phyloP scores from a whole-genome alignment of 2,329 filamentous ascomycete genomes.

The Xylaria sp. region DNA sequence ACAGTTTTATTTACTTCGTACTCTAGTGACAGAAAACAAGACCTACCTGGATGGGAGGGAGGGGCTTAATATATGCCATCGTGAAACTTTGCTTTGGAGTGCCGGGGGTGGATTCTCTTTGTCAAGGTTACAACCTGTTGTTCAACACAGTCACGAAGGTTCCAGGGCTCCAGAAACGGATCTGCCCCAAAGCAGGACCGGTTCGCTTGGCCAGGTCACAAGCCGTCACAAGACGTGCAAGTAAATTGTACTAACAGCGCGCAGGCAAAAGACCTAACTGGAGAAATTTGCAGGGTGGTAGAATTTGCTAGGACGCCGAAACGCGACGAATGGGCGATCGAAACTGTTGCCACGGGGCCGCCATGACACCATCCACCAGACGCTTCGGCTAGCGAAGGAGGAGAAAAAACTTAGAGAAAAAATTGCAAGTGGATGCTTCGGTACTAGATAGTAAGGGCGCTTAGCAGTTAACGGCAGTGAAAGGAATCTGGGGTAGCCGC shows the following conservation, averaged over 20 bases:
- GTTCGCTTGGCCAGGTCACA: conserved; percentile 29
- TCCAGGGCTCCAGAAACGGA: conserved; percentile 35
- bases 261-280: conserved; percentile 18
- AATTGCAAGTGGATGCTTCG: conserved; percentile 16
- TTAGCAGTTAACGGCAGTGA: conserved; percentile 48
- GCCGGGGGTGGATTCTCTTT: conserved; percentile 43
- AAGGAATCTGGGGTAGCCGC: conserved; percentile 50
- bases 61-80: conserved; percentile 44
- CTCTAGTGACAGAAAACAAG: neutral
- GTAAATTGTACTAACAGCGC: conserved; percentile 25
- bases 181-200: conserved; percentile 37
- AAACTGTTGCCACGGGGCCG: conserved; percentile 23
- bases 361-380: conserved; percentile 39
- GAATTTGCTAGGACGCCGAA: conserved; percentile 35
- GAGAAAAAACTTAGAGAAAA: conserved; percentile 22
- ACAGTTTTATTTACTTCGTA: conserved; percentile 9
- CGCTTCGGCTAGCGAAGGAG: conserved; percentile 22
- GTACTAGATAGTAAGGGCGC: conserved; percentile 36
- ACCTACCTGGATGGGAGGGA: conserved; percentile 26
- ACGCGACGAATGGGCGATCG: conserved; percentile 31
- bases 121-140: conserved; percentile 44
- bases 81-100: conserved; percentile 32
- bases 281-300: conserved; percentile 39
- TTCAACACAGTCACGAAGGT: conserved; percentile 39
- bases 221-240: conserved; percentile 39